These are phyloP conservation scores for Spatholobus suberectus DNA, from an alignment of 306 rosid genomes.

Conservation along the genomic window DNA sequence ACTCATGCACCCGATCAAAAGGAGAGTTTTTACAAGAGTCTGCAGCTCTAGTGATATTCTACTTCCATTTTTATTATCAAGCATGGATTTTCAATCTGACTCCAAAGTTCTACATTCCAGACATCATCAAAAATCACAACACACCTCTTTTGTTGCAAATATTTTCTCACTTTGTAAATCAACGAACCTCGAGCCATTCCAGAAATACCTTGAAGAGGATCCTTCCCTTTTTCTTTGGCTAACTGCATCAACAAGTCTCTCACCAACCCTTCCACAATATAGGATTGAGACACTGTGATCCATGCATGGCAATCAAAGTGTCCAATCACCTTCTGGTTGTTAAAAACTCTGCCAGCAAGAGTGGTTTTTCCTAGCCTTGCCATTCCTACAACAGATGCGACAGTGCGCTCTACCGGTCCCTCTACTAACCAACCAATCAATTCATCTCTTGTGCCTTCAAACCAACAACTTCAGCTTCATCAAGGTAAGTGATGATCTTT, in stretches of 20 bases:
- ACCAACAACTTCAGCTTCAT: background rate
- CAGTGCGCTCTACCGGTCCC: background rate
- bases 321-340: background rate
- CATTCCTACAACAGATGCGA: background rate
- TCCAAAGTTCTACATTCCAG: background rate
- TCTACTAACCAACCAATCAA: background rate
- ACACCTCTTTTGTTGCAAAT: background rate
- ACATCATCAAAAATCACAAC: background rate
- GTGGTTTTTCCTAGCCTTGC: slow-evolving; percentile 9
- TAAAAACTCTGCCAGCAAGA: background rate
- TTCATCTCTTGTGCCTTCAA: background rate
- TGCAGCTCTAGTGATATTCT: background rate
- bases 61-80: background rate
- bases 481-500: background rate
- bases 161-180: background rate
- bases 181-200: background rate
- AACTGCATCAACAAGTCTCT: background rate
- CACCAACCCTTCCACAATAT: background rate
- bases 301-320: background rate
- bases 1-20: background rate
- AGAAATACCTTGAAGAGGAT: background rate
- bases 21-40: background rate
- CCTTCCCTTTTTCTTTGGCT: background rate
- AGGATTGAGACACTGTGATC: slow-evolving; percentile 3
- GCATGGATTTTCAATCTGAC: background rate